Evolutionary conservation across 768 basidiomycete species (phyloP), one percentile per base, ranked within the genome.

Genomic region (Lepiota venenata): DNA sequence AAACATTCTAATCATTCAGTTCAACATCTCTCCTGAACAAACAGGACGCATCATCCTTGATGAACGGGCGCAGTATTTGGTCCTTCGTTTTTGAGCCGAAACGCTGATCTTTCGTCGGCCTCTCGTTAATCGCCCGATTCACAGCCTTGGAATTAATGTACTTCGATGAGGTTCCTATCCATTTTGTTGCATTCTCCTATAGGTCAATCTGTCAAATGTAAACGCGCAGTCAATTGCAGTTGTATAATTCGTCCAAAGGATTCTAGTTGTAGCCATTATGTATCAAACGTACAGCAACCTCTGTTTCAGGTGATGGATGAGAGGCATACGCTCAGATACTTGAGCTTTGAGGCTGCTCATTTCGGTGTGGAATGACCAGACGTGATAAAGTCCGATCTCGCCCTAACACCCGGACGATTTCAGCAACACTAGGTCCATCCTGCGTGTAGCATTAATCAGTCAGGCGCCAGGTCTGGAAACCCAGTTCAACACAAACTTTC

Each of bases 401-500:
- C 11, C 80, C 79, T 48, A 81, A 58, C 2, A 75, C 64, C 18
- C 65, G 60, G 63, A 81, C 72, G 14, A 76, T 65, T 56, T 80
- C 78, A 2, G 71, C 70, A 12, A 81, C 60, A 4, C 71, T 69
- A 3, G 80, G 79, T 12, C 81, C 81, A 56, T 79, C 77, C 81
- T 81, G 48, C 4, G 49, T 55, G 14, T 25, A 45, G 55, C 41
- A 22, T 36, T 55, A 5, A 50, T 27, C 15, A 29, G 27, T 48
- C 25, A 21, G 18, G 21, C 9, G 43, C 3, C 35, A 14, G 27
- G 41, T 36, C 16, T 29, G 36, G 21, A 15, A 12, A 45, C 32
- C 0, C 20, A 18, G 44, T 12, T 32, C 27, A 25, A 63, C 77
- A n/a, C 77, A n/a, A 52, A 88, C 94, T 82, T 90, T 93, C 72